These are phyloP conservation scores for Coemansia sp. DNA, from an alignment of 192 early-diverging fungal genomes.

Conservation along the genomic window DNA sequence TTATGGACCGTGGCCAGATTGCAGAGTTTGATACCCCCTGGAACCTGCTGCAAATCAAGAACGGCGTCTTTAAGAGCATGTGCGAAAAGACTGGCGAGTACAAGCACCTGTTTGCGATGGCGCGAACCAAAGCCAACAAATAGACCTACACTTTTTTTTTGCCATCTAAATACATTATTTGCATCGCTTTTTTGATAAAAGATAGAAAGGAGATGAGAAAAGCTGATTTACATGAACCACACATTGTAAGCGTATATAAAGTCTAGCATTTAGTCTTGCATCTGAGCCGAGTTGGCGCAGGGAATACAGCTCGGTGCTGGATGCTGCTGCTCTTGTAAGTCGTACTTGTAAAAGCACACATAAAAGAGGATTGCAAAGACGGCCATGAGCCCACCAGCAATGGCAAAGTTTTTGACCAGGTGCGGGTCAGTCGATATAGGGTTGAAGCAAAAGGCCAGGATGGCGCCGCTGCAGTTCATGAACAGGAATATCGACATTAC, in stretches of 20 bases:
- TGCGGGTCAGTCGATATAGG: constrained; percentile 59
- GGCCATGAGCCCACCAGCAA: constrained; percentile 20
- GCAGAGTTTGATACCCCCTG: constrained; percentile 65
- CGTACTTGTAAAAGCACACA: constrained; percentile 27
- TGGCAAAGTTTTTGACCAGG: constrained; percentile 31
- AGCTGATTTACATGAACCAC: too few relatives aligned
- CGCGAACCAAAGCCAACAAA: neutral
- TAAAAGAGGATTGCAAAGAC: constrained; percentile 23
- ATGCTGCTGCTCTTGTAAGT: constrained; percentile 1
- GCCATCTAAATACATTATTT: too few relatives aligned
- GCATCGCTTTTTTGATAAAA: too few relatives aligned
- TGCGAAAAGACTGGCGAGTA: constrained; percentile 76
- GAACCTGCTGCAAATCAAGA: constrained; percentile 54
- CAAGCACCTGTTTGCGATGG: constrained; percentile 55
- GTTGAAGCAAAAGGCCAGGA: constrained; percentile 60
- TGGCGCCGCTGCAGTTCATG: constrained; percentile 54
- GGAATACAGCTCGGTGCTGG: neutral
- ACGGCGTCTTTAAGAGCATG: constrained; percentile 62
- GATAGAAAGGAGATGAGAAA: too few relatives aligned
- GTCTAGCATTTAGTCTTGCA: neutral
- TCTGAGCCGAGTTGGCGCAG: neutral
- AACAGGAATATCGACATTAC: constrained; percentile 70
- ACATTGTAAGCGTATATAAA: too few relatives aligned
- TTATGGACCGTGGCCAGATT: constrained; percentile 67
- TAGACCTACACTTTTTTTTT: neutral